Evolutionary conservation across 306 rosid genomes (phyloP).

Genomic region (Pachyrhizus erosus): DNA sequence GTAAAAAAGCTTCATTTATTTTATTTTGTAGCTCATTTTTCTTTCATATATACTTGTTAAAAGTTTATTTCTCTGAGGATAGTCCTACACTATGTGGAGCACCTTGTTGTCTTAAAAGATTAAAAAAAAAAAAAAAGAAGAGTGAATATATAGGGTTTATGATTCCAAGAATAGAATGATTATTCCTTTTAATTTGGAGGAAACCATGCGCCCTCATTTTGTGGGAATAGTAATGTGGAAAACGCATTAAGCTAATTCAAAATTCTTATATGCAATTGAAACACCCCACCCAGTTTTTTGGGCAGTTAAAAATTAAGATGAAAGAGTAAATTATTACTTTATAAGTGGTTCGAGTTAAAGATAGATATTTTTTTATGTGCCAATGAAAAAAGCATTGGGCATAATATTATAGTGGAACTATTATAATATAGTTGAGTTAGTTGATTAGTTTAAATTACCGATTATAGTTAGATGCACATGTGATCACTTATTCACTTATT

Average conservation of each 20-base stretch:
- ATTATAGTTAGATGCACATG: background rate
- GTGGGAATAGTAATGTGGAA: background rate
- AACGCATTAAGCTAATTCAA: background rate
- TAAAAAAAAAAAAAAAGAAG: too few species aligned
- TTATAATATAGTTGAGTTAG: constrained; percentile 7
- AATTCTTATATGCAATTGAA: background rate
- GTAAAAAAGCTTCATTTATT: background rate
- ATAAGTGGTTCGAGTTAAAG: background rate
- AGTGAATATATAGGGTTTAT: background rate
- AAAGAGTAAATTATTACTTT: background rate
- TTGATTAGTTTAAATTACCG: background rate
- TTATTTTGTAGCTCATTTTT: background rate
- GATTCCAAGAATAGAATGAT: background rate
- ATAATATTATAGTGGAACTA: background rate
- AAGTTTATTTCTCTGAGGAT: background rate
- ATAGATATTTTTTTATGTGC: background rate
- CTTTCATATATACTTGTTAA: background rate
- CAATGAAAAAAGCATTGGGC: background rate
- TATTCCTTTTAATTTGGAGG: constrained; percentile 14
- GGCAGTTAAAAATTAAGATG: background rate
- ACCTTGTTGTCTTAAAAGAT: background rate
- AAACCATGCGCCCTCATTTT: constrained; percentile 16
- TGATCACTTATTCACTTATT: background rate
- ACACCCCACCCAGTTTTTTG: background rate
- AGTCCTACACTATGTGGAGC: background rate